Evolutionary conservation across 805 yeast species (phyloP), one percentile per base, ranked within the genome.

Genomic region (Candida cerambycidarum): DNA sequence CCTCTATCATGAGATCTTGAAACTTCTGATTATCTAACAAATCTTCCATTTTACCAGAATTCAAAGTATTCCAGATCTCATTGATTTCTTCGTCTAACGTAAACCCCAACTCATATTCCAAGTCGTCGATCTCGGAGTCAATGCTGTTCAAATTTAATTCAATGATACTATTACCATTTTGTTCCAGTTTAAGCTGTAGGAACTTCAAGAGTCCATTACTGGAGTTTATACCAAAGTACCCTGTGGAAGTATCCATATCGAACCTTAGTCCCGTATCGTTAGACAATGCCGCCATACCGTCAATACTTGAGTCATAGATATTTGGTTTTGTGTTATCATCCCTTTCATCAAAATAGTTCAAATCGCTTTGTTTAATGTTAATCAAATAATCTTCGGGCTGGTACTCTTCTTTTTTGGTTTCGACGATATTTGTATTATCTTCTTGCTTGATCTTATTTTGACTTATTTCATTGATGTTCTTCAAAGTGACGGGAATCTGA

Each of bases 271-370:
- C 57, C 5, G 55, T 51, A 36, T 52, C 55, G 30, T 53, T 53
- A 32, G 79, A 72, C 17, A 79, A 53, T 1, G 82, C 84, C 0
- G 83, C 85, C 86, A 82, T 82, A 9, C 86, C 85, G 57, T 82
- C 86, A 38, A 65, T 57, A 49, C 58, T 50, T 7, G 53, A 51
- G 32, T 52, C 57, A 32, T 50, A 53, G 5, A 53, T 40, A 24
- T 47, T 44, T 12, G 45, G 42, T 10, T 38, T 42, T 14, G 28
- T 39, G 9, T 31, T 43, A 32, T 53, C 54, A 11, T 48, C 55
- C 30, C 55, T 38, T 18, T 53, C 57, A 41, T 53, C 57, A 40
- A 47, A 53, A 18, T 41, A 51, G 24, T 52, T 53, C 38, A 53
- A 43, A 23, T 51, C 55, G 16, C 50, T 50, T n/a, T 52, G 44